phyloP scores from a whole-genome alignment of 352 stramenopile genomes.

The Pythium folliculosum region DNA sequence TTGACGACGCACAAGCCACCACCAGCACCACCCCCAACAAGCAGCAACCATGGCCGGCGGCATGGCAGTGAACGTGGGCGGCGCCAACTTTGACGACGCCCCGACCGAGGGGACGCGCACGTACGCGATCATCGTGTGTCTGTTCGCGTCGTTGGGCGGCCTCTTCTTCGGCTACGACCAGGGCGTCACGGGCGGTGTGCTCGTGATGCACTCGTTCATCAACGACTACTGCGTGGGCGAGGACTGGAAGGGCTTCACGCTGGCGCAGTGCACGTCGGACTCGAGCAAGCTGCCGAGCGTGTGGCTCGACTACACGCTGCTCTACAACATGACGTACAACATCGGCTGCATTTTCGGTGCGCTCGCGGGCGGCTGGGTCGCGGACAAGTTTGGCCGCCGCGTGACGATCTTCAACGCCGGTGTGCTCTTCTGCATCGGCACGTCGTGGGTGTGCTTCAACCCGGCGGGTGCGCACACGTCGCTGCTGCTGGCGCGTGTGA shows the following conservation, averaged over 20 bases:
- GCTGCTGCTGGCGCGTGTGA: conserved; percentile 33
- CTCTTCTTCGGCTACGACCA: conserved; percentile 56
- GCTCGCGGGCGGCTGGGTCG: conserved; percentile 33
- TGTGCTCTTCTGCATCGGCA: conserved; percentile 42
- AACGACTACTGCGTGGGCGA: conserved; percentile 43
- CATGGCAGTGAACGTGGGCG: no score
- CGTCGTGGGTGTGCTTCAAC: conserved; percentile 32
- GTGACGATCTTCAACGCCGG: conserved; percentile 38
- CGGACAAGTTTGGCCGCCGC: conserved; percentile 41
- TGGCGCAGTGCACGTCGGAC: conserved; percentile 15
- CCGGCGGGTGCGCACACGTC: conserved; percentile 24
- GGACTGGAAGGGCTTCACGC: conserved; percentile 36
- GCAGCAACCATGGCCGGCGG: no score
- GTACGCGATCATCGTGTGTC: conserved; percentile 39
- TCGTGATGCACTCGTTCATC: conserved; percentile 52
- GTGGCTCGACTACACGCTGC: conserved; percentile 43
- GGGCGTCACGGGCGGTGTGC: conserved; percentile 40
- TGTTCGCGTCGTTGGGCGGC: conserved; percentile 46
- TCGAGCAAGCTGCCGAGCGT: conserved; percentile 28
- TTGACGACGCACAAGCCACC: no score
- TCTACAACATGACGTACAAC: conserved; percentile 50
- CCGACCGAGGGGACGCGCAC: not conserved
- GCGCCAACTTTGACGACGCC: not conserved
- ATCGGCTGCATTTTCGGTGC: conserved; percentile 46
- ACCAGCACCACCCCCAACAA: no score